phyloP scores from a whole-genome alignment of 2,329 filamentous ascomycete genomes.

The Pyricularia sp. region DNA sequence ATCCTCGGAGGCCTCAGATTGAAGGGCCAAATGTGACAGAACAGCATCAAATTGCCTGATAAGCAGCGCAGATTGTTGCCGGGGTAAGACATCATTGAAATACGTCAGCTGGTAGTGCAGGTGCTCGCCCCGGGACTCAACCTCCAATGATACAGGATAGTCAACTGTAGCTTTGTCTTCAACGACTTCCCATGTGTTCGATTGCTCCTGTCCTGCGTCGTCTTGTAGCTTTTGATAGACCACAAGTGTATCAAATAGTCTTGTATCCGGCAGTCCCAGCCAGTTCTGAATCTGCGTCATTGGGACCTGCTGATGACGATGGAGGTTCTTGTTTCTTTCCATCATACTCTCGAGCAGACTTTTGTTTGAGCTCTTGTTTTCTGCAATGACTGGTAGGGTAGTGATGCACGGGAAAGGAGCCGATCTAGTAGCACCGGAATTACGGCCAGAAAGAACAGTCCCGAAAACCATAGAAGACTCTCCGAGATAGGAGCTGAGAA shows the following conservation, averaged over 20 bases:
- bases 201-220: too few species aligned
- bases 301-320: constrained; percentile 63
- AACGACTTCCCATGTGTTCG: constrained; percentile 44
- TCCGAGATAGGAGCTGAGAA: constrained; percentile 69
- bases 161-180: constrained; percentile 63
- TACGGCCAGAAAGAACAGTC: constrained; percentile 68
- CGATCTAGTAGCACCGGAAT: constrained; percentile 45
- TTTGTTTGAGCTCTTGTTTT: constrained; percentile 41
- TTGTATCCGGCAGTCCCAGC: constrained; percentile 53
- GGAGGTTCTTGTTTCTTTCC: constrained; percentile 51
- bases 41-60: constrained; percentile 63
- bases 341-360: constrained; percentile 56
- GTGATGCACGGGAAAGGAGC: constrained; percentile 71
- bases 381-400: constrained; percentile 65
- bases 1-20: constrained; percentile 30
- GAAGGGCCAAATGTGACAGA: constrained; percentile 48
- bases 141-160: constrained; percentile 72
- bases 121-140: constrained; percentile 46
- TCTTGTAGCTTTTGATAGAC: constrained; percentile 61
- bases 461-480: constrained; percentile 70
- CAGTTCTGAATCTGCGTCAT: constrained; percentile 64
- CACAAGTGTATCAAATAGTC: constrained; percentile 76
- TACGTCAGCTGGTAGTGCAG: constrained; percentile 60
- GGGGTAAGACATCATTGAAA: constrained; percentile 53
- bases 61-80: constrained; percentile 56